phyloP scores from a whole-genome alignment of 164 flowering plant species.

The Stephania yunnanensis region DNA sequence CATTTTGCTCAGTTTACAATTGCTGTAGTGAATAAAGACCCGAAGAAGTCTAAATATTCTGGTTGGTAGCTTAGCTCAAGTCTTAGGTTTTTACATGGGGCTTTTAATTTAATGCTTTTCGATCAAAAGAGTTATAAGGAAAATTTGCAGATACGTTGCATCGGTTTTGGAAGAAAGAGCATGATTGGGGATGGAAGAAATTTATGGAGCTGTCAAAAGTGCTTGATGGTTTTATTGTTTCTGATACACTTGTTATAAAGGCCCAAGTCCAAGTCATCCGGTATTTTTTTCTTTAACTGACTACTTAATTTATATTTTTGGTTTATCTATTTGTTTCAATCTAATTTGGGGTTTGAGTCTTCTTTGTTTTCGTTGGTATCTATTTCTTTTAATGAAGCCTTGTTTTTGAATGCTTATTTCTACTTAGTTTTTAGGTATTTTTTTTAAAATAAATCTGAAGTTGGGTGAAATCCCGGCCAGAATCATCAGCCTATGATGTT shows the following conservation, averaged over 20 bases:
- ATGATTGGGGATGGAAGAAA: slow-evolving; percentile 99
- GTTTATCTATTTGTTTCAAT: not conserved
- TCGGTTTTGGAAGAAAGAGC: slow-evolving; percentile 94
- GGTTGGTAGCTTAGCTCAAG: slow-evolving; percentile 40
- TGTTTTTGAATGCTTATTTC: too few species aligned
- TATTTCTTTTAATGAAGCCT: too few species aligned
- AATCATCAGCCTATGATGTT: too few species aligned
- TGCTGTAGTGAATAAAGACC: slow-evolving; percentile 93
- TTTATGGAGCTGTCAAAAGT: slow-evolving; percentile 95
- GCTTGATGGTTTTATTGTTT: slow-evolving; percentile 80
- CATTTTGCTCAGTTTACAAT: slow-evolving; percentile 98
- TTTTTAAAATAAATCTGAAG: too few species aligned
- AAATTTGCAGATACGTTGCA: slow-evolving; percentile 73
- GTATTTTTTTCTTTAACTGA: slow-evolving; percentile 22
- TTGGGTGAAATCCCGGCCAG: too few species aligned
- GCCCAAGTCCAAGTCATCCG: slow-evolving; percentile 98
- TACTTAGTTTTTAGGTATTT: too few species aligned
- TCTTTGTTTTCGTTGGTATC: too few species aligned
- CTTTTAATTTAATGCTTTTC: not conserved
- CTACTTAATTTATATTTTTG: not conserved
- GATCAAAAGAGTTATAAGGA: slow-evolving; percentile 8
- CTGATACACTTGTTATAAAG: slow-evolving; percentile 79
- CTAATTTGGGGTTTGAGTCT: not conserved
- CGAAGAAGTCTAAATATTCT: slow-evolving; percentile 90
- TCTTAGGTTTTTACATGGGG: not conserved